Evolutionary conservation across 2,329 filamentous ascomycete species (phyloP).

Genomic region (Amesomyces nigricolor): DNA sequence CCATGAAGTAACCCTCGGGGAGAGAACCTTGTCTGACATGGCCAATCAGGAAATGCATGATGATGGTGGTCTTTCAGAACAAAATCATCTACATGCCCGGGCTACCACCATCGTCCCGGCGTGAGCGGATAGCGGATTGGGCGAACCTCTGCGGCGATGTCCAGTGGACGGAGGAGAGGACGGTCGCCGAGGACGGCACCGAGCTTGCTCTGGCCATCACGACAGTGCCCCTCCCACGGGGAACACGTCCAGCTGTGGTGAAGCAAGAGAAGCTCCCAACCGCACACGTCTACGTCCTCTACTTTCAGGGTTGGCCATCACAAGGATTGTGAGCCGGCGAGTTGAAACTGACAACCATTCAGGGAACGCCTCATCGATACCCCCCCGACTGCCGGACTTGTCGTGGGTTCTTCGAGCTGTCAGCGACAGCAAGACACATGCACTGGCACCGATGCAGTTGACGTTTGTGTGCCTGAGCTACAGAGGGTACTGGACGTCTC

Average conservation of each 20-base stretch:
- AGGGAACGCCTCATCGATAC: conserved; percentile 57
- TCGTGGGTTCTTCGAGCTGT: conserved; percentile 47
- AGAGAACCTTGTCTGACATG: background rate
- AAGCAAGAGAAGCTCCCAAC: conserved; percentile 14
- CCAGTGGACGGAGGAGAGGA: conserved; percentile 60
- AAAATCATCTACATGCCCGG: conserved; percentile 79
- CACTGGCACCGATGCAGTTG: conserved; percentile 29
- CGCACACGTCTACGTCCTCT: conserved; percentile 48
- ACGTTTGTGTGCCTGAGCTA: conserved; percentile 55
- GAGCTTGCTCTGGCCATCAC: conserved; percentile 56
- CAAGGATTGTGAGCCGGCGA: background rate
- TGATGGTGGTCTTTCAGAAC: conserved; percentile 74
- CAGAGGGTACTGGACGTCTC: conserved; percentile 73
- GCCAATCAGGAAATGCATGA: conserved; percentile 52
- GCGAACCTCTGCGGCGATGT: conserved; percentile 53
- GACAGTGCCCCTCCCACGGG: conserved; percentile 30
- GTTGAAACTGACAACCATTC: conserved; percentile 14
- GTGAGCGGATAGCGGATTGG: conserved; percentile 63
- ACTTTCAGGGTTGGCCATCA: conserved; percentile 46
- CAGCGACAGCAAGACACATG: conserved; percentile 32
- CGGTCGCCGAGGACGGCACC: conserved; percentile 58
- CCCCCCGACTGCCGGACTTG: conserved; percentile 51
- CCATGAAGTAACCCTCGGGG: background rate
- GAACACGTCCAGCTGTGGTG: background rate
- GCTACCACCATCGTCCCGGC: conserved; percentile 63